These are phyloP conservation scores for Purshia tridentata DNA, from an alignment of 306 rosid species.

Conservation along the genomic window DNA sequence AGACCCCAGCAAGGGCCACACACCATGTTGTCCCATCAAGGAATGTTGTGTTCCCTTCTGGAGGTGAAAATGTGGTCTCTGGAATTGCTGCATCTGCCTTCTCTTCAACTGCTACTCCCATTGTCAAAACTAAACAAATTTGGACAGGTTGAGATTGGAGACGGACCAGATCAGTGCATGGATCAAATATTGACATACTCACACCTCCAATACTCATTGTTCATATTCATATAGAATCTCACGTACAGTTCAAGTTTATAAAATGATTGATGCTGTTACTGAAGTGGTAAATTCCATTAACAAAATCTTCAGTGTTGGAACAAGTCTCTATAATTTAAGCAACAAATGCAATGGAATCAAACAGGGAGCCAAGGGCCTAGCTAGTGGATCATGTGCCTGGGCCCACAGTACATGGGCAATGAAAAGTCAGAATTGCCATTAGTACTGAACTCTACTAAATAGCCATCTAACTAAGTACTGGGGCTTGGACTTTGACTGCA, in stretches of 20 bases:
- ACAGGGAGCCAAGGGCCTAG: too few relatives aligned
- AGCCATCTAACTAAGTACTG: background rate
- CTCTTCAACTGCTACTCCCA: conserved; percentile 50
- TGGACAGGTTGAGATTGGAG: background rate
- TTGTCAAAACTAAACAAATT: conserved; percentile 33
- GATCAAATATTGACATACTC: background rate
- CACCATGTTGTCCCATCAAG: conserved; percentile 90
- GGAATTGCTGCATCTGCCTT: conserved; percentile 59
- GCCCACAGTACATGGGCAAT: background rate
- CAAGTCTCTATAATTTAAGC: too few relatives aligned
- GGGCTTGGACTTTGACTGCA: background rate
- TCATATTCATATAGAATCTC: background rate
- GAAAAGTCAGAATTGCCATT: background rate
- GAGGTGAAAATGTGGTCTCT: conserved; percentile 59
- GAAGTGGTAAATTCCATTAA: background rate
- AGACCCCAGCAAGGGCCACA: conserved; percentile 73
- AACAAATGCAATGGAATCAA: too few relatives aligned
- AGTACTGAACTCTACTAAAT: background rate
- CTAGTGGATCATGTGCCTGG: background rate
- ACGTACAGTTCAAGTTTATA: background rate
- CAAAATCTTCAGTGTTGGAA: too few relatives aligned
- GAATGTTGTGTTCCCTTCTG: conserved; percentile 95
- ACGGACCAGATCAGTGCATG: background rate
- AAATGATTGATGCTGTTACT: background rate
- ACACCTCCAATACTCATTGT: background rate